Evolutionary conservation across 768 basidiomycete genomes (phyloP), one percentile per base, ranked within the genome.

Genomic region (Trametes punicea): DNA sequence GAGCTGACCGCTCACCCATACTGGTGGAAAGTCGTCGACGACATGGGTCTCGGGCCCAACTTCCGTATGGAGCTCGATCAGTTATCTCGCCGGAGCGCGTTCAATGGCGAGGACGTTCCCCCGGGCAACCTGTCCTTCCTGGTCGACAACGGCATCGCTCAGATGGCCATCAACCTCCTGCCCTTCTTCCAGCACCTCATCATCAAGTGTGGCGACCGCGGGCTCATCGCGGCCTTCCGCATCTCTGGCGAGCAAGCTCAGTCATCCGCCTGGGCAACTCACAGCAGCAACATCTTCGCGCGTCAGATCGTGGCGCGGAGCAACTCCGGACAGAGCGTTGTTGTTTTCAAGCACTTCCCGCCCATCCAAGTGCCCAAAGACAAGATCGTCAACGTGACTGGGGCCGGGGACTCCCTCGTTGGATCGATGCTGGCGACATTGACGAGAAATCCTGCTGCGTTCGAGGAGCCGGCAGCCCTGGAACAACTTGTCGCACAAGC

Each of bases 341-440:
- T 92, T 7, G 77, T 90, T 6, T 44, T 95, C 27, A 83, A 84
- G 38, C 88, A 94, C 67, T 93, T 88, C 68, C 82, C 90, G 10
- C 77, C 90, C 15, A 71, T 80, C 9, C 64, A 57, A 3, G 62
- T 82, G 6, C 45, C 65, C 4, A 30, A 60, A 5, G 66, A 68
- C 15, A 64, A 68, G 23, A 63, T 75, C 9, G 71, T 86, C 20
- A 94, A 87, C 62, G 90, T 92, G 8, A 98, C 95, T 0, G 96
- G 96, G 1, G 94, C 91, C 1, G 95, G 95, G 0, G 95, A 98
- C 71, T 87, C 90, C 3, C 80, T 97, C 23, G 93, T 90, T 1
- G 95, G 94, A 6, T 82, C 87, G 1, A 65, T 97, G 27, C 70
- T 95, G n/a, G 87, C 92, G 5, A 74, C 75, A 8, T 70, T 93